Conservation (phyloP, 805 yeast genomes). For the Komagataella pseudopastoris region DNA sequence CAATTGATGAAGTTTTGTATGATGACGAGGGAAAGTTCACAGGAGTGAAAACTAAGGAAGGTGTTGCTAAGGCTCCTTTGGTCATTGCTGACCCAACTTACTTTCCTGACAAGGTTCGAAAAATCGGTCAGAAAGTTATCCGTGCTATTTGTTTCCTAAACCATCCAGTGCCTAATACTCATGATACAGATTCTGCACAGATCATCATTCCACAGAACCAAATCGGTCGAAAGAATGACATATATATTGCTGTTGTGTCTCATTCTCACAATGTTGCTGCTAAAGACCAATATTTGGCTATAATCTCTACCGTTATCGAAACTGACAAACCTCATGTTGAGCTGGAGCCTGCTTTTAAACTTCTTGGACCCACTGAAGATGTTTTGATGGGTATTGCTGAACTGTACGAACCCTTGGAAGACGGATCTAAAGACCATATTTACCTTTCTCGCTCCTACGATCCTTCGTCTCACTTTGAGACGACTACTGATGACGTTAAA, state of each 20-base stretch:
- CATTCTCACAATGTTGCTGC: slow-evolving; percentile 84
- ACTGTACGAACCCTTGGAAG: slow-evolving; percentile 72
- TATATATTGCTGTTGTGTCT: slow-evolving; percentile 84
- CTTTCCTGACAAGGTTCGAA: slow-evolving; percentile 71
- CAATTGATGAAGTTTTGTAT: slow-evolving; percentile 79
- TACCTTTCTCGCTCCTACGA: slow-evolving; percentile 85
- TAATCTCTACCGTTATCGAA: slow-evolving; percentile 87
- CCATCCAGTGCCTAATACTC: slow-evolving; percentile 77
- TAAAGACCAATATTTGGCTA: slow-evolving; percentile 82
- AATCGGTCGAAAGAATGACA: slow-evolving; percentile 84
- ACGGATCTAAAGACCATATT: slow-evolving; percentile 69
- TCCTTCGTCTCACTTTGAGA: slow-evolving; percentile 89
- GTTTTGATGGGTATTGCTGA: slow-evolving; percentile 92
- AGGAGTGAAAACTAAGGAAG: slow-evolving; percentile 88
- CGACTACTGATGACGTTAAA: slow-evolving; percentile 93
- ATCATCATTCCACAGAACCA: slow-evolving; percentile 95
- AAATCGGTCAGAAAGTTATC: slow-evolving; percentile 63
- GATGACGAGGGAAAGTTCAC: slow-evolving; percentile 57
- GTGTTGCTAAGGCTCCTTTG: slow-evolving; percentile 80
- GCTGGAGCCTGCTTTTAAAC: slow-evolving; percentile 84
- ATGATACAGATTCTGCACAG: slow-evolving; percentile 80
- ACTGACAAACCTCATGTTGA: slow-evolving; percentile 88
- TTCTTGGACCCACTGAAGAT: slow-evolving; percentile 69
- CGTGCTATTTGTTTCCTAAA: slow-evolving; percentile 82
- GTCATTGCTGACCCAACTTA: slow-evolving; percentile 97